phyloP scores from a whole-genome alignment of 2,329 filamentous ascomycete genomes.

The Cadophora gregata region DNA sequence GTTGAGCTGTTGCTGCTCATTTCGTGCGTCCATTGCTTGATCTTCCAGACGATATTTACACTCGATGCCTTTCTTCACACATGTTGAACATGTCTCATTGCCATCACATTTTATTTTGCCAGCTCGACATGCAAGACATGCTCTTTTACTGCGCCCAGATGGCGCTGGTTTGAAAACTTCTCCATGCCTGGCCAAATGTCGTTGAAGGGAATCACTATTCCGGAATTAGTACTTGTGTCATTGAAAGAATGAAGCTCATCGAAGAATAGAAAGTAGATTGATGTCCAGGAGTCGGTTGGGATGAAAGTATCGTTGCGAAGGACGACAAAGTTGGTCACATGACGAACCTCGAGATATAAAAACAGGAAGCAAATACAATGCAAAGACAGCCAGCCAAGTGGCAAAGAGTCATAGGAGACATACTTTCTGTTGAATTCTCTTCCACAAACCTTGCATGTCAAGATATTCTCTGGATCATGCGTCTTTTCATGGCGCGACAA shows the following conservation, averaged over 20 bases:
- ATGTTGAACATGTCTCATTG: slow-evolving; percentile 48
- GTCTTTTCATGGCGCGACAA: slow-evolving; percentile 38
- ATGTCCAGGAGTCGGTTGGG: not conserved
- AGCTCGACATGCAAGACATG: slow-evolving; percentile 52
- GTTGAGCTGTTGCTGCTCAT: not conserved
- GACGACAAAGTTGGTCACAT: not conserved
- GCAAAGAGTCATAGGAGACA: no score
- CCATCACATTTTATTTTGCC: slow-evolving; percentile 55
- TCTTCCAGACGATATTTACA: slow-evolving; percentile 45
- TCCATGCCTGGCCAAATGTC: slow-evolving; percentile 39
- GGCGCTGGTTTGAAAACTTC: slow-evolving; percentile 35
- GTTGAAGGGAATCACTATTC: slow-evolving; percentile 38
- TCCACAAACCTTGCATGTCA: slow-evolving; percentile 34
- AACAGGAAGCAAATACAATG: not conserved
- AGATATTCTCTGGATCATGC: slow-evolving; percentile 31
- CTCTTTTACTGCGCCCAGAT: slow-evolving; percentile 45
- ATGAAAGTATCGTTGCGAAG: not conserved
- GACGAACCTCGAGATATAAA: not conserved
- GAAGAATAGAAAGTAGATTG: no score
- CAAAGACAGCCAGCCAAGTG: not conserved
- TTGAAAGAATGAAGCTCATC: not conserved
- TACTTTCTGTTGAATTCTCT: slow-evolving; percentile 40
- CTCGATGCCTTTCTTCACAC: slow-evolving; percentile 47
- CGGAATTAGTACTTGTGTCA: not conserved
- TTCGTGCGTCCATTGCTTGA: not conserved